phyloP scores from a whole-genome alignment of 352 stramenopile species.

The Globisporangium barbulae region DNA sequence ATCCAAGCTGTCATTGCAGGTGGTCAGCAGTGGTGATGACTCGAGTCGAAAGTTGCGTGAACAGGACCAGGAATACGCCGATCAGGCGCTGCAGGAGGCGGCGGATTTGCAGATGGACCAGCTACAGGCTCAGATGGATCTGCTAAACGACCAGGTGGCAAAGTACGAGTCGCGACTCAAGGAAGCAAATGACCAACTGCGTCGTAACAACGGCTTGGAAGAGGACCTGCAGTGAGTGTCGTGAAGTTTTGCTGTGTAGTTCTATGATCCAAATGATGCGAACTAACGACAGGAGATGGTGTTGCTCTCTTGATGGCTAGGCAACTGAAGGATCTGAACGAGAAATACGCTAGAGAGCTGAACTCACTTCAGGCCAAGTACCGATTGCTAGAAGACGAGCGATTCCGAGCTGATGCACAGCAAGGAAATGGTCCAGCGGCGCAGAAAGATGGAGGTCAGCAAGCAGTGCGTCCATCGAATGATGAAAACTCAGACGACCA shows the following conservation, averaged over 20 bases:
- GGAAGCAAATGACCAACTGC: slow-evolving; percentile 53
- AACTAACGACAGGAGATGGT: not conserved
- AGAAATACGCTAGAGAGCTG: slow-evolving; percentile 52
- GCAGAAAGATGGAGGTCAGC: not conserved
- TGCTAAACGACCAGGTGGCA: slow-evolving; percentile 76
- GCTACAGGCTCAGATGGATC: slow-evolving; percentile 60
- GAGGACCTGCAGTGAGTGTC: slow-evolving; percentile 55
- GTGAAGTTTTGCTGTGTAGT: not conserved
- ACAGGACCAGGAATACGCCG: slow-evolving; percentile 32
- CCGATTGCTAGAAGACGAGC: slow-evolving; percentile 49
- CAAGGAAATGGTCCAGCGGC: not conserved
- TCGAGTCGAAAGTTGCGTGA: slow-evolving; percentile 28
- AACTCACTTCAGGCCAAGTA: slow-evolving; percentile 44
- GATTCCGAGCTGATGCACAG: slow-evolving; percentile 19
- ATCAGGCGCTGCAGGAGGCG: slow-evolving; percentile 35
- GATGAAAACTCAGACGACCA: slow-evolving; percentile 8
- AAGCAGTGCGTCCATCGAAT: not conserved
- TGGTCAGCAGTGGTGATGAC: slow-evolving; percentile 23
- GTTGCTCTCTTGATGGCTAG: slow-evolving; percentile 16
- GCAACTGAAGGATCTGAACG: slow-evolving; percentile 41
- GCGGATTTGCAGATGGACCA: slow-evolving; percentile 67
- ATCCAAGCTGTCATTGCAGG: slow-evolving; percentile 41
- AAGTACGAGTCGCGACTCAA: slow-evolving; percentile 78
- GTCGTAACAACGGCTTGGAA: slow-evolving; percentile 32
- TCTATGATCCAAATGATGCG: not conserved